Percentiles rank a stretch among this genome's conserved stretches.
These are phyloP conservation scores for Erucastrum elatum DNA, from an alignment of 345 rosid genomes.

Conservation along the genomic window DNA sequence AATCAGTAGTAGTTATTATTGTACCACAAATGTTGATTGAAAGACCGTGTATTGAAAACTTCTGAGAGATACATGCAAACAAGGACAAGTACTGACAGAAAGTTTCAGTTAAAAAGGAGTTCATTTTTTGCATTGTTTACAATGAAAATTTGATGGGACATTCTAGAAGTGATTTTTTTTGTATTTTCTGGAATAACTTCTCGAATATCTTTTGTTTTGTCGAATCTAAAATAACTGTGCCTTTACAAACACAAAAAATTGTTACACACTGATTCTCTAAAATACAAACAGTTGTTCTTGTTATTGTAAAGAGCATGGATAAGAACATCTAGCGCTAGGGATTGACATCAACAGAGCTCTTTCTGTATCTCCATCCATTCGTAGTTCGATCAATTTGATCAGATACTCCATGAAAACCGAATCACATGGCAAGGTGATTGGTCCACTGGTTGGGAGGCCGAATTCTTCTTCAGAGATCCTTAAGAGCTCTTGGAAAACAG, in stretches of 20 bases:
- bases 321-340: constrained; percentile 17
- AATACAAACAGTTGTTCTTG: constrained; percentile 10
- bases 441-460: constrained; percentile 33
- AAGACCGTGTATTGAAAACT: background rate
- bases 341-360: constrained; percentile 35
- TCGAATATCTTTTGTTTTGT: background rate
- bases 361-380: constrained; percentile 37
- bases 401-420: constrained; percentile 33
- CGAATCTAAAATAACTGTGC: background rate
- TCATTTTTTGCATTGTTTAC: background rate
- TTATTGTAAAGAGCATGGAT: background rate
- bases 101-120: background rate
- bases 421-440: constrained; percentile 44
- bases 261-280: background rate
- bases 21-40: too few relatives aligned
- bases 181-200: background rate
- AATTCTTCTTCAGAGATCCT: constrained; percentile 34
- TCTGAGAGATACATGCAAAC: background rate
- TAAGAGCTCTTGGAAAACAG: constrained; percentile 39
- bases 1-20: too few relatives aligned
- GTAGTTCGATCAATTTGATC: constrained; percentile 10
- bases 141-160: background rate
- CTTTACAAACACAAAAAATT: background rate
- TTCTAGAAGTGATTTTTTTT: background rate
- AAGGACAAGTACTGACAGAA: background rate